Base-by-base conservation (phyloP, 495 filamentous ascomycete species). In the Hamigera avellanea region DNA sequence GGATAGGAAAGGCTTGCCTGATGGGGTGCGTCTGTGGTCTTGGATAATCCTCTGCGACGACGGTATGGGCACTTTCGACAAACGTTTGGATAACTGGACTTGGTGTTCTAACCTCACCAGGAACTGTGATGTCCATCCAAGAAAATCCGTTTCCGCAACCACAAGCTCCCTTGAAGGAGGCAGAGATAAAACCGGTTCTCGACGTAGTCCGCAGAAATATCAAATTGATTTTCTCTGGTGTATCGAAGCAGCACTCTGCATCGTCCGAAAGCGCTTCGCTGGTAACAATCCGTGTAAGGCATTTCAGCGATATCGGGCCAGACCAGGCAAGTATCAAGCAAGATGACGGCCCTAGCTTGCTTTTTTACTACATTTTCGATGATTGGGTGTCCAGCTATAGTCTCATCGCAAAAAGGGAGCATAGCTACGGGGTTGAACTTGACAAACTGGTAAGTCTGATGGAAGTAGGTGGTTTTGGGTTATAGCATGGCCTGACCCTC, bases 311-410 rank as follows among this genome's bases (percentile, higher is more conserved):
- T 25, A 31, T 41, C 8, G 45, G 49, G 12, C 50, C 53, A 2
- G 54, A 58, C 14, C 49, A 53, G 25, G 52, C 57, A 15, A 57
- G 48, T 26, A 67, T 69, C 33, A 65, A 63, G 33, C 66, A 61
- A 19, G 57, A 67, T n/a, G 80, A 86, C 45, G 71, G 75, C 2
- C 68, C 86, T 0, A 84, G 83, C 41, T 57, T 87, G 19, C 64
- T 93, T 9, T 84, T 89, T 47, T 89, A 85, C 52, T 91, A 88
- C 49, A 67, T 93, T 5, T 93, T 91, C 45, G 86, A 93, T 45
- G 84, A 91, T 53, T 93, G 82, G 81, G 67, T 76, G 29, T 76
- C 76, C 6, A 79, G 70, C 40, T 83, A 80, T 48, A 61, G 64
- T 15, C 62, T 84, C 14, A 70, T 86, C 26, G 64, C 73, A 10